phyloP scores from a whole-genome alignment of 345 rosid species.

The Populus alba region DNA sequence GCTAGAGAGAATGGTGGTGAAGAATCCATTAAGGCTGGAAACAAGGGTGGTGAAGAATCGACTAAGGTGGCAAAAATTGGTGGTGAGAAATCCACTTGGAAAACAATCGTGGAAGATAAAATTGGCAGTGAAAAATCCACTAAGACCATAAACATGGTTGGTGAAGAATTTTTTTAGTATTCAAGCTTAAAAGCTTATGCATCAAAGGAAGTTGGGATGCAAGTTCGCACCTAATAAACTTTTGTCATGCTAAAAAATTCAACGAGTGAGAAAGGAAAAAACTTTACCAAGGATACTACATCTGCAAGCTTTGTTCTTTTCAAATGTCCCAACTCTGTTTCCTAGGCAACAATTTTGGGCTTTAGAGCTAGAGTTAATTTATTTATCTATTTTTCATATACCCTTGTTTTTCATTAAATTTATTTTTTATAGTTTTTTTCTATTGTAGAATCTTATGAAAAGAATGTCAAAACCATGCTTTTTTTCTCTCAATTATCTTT shows the following conservation, averaged over 20 bases:
- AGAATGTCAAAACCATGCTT: neutral
- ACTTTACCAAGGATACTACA: neutral
- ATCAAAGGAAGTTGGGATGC: conserved; percentile 15
- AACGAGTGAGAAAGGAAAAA: neutral
- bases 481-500: neutral
- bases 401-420: neutral
- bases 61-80: neutral
- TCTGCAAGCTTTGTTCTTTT: neutral
- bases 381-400: neutral
- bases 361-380: neutral
- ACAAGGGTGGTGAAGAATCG: neutral
- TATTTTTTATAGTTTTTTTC: neutral
- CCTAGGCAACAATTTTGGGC: neutral
- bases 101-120: neutral
- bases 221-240: neutral
- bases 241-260: neutral
- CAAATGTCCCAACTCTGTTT: neutral
- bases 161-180: neutral
- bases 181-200: conserved; percentile 2
- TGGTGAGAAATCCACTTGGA: neutral
- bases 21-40: neutral
- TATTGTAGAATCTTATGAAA: neutral
- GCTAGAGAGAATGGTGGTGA: neutral
- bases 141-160: neutral
- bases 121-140: neutral